Percentiles rank a stretch among this genome's conserved stretches.
Conservation (phyloP, 208 protist species). For the Porcisia hertigi region DNA sequence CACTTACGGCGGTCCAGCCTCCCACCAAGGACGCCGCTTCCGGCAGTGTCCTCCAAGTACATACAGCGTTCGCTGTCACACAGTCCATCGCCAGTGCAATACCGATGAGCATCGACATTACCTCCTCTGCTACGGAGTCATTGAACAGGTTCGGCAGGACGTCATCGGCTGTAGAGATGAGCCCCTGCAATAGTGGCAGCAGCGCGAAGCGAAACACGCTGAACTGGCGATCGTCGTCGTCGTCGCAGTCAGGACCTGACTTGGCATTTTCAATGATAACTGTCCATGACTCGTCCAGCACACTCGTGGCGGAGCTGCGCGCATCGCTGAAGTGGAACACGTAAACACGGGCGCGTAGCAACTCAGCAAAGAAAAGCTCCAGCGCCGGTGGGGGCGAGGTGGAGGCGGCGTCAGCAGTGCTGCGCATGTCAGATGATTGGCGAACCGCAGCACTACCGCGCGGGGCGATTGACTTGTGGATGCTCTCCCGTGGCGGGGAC, state of each 20-base stretch:
- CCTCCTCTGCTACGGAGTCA: conserved; percentile 51
- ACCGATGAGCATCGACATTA: conserved; percentile 66
- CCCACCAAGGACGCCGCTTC: not conserved
- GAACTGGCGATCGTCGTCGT: conserved; percentile 41
- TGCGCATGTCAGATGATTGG: not conserved
- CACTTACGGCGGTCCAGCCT: not conserved
- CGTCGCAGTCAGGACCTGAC: conserved; percentile 39
- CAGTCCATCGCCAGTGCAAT: conserved; percentile 82
- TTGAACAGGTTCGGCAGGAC: conserved; percentile 67
- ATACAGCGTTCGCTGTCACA: conserved; percentile 15
- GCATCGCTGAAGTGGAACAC: conserved; percentile 66
- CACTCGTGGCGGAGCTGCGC: conserved; percentile 42
- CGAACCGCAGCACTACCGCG: not conserved
- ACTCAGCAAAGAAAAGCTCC: conserved; percentile 28
- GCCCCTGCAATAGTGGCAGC: conserved; percentile 76
- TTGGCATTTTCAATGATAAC: conserved; percentile 71
- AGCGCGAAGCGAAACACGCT: conserved; percentile 78
- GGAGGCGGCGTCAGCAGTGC: not conserved
- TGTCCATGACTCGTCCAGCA: conserved; percentile 81
- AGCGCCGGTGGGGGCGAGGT: conserved; percentile 11
- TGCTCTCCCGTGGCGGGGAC: not conserved
- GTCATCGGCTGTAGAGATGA: conserved; percentile 74
- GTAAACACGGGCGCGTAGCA: conserved; percentile 42
- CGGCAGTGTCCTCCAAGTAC: not conserved
- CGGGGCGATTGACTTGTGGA: not conserved